Percentiles rank a stretch among this genome's conserved stretches.
phyloP scores from a whole-genome alignment of 2,329 filamentous ascomycete genomes.

The Monosporascus sp. region DNA sequence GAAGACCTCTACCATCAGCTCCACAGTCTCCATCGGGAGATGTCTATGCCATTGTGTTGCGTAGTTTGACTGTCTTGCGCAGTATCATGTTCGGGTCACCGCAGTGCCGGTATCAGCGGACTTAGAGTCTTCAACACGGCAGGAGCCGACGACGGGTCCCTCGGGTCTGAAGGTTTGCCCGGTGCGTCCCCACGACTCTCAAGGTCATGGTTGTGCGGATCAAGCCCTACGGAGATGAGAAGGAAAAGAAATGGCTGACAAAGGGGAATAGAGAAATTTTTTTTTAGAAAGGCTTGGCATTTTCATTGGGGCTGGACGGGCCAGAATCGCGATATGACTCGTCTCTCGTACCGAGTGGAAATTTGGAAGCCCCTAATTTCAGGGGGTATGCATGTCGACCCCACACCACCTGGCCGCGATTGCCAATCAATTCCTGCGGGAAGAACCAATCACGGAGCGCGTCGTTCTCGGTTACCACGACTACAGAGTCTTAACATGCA shows the following conservation, averaged over 20 bases:
- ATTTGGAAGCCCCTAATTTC: neutral
- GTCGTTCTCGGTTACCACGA: neutral
- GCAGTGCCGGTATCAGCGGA: no score
- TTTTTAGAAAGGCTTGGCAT: neutral
- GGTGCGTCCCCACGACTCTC: no score
- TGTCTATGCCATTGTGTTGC: no score
- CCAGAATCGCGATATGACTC: neutral
- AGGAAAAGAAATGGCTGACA: neutral
- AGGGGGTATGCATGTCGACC: neutral
- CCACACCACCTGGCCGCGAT: neutral
- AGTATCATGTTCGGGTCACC: no score
- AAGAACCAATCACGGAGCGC: neutral
- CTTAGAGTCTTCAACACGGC: no score
- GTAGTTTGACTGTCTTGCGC: no score
- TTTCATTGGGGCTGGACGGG: neutral
- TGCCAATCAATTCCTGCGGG: neutral
- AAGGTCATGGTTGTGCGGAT: no score
- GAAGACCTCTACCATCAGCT: no score
- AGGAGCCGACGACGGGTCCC: no score
- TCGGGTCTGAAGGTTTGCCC: no score
- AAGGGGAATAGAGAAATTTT: neutral
- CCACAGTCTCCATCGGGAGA: no score
- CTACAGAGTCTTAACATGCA: neutral
- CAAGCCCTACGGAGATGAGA: neutral
- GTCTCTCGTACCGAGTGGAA: neutral